phyloP scores from a whole-genome alignment of 768 basidiomycete genomes.

The Fomitopsis serialis region DNA sequence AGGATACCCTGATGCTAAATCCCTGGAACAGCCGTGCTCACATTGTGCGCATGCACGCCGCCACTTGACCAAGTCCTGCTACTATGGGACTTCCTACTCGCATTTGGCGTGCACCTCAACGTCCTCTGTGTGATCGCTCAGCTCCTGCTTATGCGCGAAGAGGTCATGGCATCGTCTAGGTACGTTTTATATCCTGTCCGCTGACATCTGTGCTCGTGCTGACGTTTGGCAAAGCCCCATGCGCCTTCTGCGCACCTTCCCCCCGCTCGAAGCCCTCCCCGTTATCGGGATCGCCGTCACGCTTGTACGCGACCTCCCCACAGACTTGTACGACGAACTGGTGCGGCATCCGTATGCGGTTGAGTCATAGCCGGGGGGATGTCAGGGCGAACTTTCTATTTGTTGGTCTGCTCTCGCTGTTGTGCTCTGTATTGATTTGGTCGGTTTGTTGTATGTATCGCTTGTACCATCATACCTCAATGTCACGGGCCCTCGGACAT shows the following conservation, averaged over 20 bases:
- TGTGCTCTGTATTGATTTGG: not conserved
- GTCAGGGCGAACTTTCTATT: not conserved
- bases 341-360: conserved; percentile 81
- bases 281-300: conserved; percentile 93
- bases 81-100: conserved; percentile 96
- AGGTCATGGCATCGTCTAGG: conserved; percentile 86
- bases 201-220: not conserved
- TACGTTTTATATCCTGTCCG: conserved; percentile 27
- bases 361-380: conserved; percentile 4
- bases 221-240: conserved; percentile 61
- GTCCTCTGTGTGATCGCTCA: conserved; percentile 97
- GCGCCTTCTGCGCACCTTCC: conserved; percentile 90
- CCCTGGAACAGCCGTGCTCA: conserved; percentile 68
- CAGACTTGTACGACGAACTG: conserved; percentile 83
- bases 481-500: too few species aligned
- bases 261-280: conserved; percentile 79
- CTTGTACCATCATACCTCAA: too few species aligned
- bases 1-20: not conserved
- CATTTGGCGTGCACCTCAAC: conserved; percentile 95
- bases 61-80: conserved; percentile 92
- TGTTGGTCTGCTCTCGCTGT: not conserved
- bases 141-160: conserved; percentile 81
- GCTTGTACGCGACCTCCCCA: conserved; percentile 84
- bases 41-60: conserved; percentile 94
- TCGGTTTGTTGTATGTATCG: not conserved